Evolutionary conservation across 345 rosid genomes (phyloP).

Genomic region (Rhizophora mangle): DNA sequence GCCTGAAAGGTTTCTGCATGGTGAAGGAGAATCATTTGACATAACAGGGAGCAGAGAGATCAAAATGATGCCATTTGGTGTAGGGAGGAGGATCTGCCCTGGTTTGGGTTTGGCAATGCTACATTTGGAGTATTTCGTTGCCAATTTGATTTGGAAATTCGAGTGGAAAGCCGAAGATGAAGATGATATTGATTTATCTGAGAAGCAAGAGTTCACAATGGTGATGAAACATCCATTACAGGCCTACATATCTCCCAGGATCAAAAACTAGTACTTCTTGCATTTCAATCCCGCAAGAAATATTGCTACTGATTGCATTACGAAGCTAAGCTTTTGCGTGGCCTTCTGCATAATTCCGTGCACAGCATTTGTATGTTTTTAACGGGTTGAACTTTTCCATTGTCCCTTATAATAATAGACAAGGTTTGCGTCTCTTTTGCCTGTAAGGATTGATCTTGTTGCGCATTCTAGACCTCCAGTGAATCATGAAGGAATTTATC

Average conservation of each 20-base stretch:
- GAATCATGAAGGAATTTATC: no score
- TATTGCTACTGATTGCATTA: no score
- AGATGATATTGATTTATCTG: conserved; percentile 11
- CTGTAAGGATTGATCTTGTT: no score
- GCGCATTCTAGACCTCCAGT: no score
- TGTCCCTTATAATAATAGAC: no score
- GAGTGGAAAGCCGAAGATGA: conserved; percentile 17
- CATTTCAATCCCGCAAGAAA: no score
- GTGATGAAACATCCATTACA: conserved; percentile 14
- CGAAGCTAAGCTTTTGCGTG: no score
- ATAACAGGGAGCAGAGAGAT: conserved; percentile 20
- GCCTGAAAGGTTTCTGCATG: conserved; percentile 20
- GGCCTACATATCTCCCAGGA: background rate
- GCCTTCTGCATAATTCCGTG: no score
- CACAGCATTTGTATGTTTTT: no score
- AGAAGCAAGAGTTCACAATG: conserved; percentile 1
- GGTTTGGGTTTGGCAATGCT: conserved; percentile 14
- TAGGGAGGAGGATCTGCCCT: conserved; percentile 22
- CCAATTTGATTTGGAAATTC: conserved; percentile 16
- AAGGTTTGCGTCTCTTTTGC: no score
- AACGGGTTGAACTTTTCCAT: no score
- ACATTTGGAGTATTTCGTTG: conserved; percentile 22
- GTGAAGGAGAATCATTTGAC: conserved; percentile 3
- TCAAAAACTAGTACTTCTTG: background rate
- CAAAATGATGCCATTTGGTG: conserved; percentile 25